Base-by-base conservation (phyloP, 1,139 yeast genomes). In the Pichia cactophila region DNA sequence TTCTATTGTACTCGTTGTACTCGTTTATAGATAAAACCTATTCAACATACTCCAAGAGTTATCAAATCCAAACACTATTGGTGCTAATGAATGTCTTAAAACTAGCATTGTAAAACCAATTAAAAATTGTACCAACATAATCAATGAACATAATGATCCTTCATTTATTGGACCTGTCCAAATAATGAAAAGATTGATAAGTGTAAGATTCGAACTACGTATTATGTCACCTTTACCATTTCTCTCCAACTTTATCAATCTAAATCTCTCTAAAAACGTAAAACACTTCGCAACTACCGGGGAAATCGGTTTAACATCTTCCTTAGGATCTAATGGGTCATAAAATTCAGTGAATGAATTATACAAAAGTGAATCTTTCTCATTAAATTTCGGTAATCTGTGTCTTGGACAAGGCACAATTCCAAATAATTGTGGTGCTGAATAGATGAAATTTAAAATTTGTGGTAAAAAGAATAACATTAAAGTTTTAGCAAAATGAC, bases 401-500 rank as follows among this genome's bases (percentile, higher is more conserved):
- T 92, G 99, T 58, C 99, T 77, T 31, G 99, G 99, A 63, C 98
- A 92, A 8, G 94, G 95, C 16, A 94, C 83, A 2, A 92, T 59
- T 44, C 83, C 81, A 67, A 90, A 85, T 53, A 92, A 68, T 67
- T 92, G 99, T 3, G 98, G 98, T 6, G 82, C 79, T 1, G 96
- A 87, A 66, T 89, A 92, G 16, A 87, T 55, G 58, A 94, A 94
- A 64, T 92, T 92, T 67, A 88, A 68, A 47, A 92, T 86, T 67
- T 92, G 98, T 1, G 97, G 97, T 37, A 87, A 70, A 64, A 92
- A 84, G 64, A 92, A 84, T 38, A 90, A 69, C 65, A 92, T 71
- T 58, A 92, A 72, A 0, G 99, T 92, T 68, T 92, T 92, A 44
- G 97, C 87, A 65, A 90, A 94, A 69, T 92, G 99, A 1, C 97